phyloP scores from a whole-genome alignment of 2,329 filamentous ascomycete genomes.

The Biscogniauxia mediterranea region DNA sequence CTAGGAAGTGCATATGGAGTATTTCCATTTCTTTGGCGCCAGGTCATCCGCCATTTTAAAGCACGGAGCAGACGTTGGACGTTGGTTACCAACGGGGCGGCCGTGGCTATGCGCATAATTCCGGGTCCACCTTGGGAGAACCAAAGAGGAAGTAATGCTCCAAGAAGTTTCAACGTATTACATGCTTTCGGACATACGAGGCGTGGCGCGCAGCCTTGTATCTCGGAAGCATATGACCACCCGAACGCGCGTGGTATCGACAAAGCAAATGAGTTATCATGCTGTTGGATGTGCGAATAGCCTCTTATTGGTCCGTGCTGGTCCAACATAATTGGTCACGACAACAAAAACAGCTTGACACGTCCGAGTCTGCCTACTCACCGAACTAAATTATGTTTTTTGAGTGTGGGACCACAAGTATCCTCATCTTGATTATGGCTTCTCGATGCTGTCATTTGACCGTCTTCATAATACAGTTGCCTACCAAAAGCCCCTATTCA shows the following conservation, averaged over 20 bases:
- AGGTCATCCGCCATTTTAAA: neutral
- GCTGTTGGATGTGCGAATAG: neutral
- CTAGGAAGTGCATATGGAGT: neutral
- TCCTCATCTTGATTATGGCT: neutral
- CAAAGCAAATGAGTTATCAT: neutral
- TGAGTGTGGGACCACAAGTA: neutral
- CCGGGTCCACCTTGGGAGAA: neutral
- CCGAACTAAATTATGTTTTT: neutral
- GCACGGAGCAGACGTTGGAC: neutral
- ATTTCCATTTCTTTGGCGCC: neutral
- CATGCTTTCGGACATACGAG: neutral
- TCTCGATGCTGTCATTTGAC: neutral
- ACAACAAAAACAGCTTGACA: neutral
- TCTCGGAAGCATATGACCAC: neutral
- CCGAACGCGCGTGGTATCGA: too few species aligned
- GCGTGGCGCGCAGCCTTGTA: neutral
- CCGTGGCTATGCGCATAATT: neutral
- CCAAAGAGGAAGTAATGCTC: neutral
- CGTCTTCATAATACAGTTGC: neutral
- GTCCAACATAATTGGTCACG: neutral
- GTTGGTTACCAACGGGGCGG: neutral
- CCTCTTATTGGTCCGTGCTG: neutral
- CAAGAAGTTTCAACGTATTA: neutral
- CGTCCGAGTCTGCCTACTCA: neutral
- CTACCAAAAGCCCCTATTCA: neutral